phyloP scores from a whole-genome alignment of 1,139 yeast genomes.

The Saccharomyces hybrid region DNA sequence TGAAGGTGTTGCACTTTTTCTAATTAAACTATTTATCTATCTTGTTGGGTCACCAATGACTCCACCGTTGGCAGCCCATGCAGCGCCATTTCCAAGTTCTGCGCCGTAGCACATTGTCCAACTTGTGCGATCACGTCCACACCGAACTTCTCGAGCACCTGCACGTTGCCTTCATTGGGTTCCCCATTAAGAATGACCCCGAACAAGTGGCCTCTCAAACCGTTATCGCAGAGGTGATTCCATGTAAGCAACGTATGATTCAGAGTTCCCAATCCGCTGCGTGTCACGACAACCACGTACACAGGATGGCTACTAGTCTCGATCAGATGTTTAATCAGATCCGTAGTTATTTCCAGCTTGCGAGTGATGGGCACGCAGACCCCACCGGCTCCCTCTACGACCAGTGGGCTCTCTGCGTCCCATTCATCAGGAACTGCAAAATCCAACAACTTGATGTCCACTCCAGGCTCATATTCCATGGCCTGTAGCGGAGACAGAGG shows the following conservation, averaged over 20 bases:
- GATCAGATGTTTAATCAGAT: slow-evolving; percentile 22
- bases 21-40: neutral
- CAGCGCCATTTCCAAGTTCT: slow-evolving; percentile 4
- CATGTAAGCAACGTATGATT: slow-evolving; percentile 32
- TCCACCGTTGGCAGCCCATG: slow-evolving; percentile 7
- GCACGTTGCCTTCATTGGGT: slow-evolving; percentile 22
- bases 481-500: slow-evolving; percentile 34
- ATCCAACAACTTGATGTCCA: slow-evolving; percentile 12
- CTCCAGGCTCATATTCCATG: slow-evolving; percentile 16
- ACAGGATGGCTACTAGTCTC: slow-evolving; percentile 11
- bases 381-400: slow-evolving; percentile 36
- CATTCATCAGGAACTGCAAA: slow-evolving; percentile 17
- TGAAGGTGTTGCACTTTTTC: neutral
- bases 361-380: slow-evolving; percentile 30
- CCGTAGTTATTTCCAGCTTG: slow-evolving; percentile 22
- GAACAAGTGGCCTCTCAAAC: slow-evolving; percentile 15
- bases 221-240: slow-evolving; percentile 21
- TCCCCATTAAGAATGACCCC: slow-evolving; percentile 30
- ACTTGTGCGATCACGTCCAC: slow-evolving; percentile 14
- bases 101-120: slow-evolving; percentile 5
- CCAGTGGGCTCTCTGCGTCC: slow-evolving; percentile 12
- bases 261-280: slow-evolving; percentile 31
- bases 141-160: slow-evolving; percentile 17
- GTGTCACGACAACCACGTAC: slow-evolving; percentile 28
- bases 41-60: neutral